Percentiles rank a stretch among this genome's conserved stretches.
Conservation (phyloP, 306 rosid genomes). For the Quercus rubra region DNA sequence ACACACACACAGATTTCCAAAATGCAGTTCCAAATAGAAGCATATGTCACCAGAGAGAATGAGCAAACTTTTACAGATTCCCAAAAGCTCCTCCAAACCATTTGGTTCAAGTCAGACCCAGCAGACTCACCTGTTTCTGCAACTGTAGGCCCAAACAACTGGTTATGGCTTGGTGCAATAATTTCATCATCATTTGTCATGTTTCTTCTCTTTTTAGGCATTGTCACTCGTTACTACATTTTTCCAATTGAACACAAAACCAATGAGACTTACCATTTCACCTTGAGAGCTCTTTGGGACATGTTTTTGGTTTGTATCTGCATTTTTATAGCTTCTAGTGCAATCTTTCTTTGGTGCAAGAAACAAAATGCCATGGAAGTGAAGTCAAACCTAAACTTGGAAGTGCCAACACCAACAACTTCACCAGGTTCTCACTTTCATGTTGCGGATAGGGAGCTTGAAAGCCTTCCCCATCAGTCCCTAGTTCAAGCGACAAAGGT, state of each 20-base stretch:
- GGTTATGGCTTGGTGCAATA: conserved; percentile 40
- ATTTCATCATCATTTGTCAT: conserved; percentile 38
- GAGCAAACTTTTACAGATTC: conserved; percentile 12
- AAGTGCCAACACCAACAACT: conserved; percentile 13
- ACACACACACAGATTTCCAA: conserved; percentile 7
- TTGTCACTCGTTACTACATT: conserved; percentile 34
- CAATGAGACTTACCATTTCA: conserved; percentile 26
- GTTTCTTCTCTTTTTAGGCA: conserved; percentile 37
- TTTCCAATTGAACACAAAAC: conserved; percentile 29
- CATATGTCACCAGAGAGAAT: conserved; percentile 42
- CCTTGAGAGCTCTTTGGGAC: conserved; percentile 40
- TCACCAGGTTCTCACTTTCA: conserved; percentile 21
- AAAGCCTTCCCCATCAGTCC: conserved; percentile 34
- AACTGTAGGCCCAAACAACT: conserved; percentile 33
- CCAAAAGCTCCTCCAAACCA: conserved; percentile 24
- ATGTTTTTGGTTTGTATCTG: conserved; percentile 34
- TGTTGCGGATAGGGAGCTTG: conserved; percentile 32
- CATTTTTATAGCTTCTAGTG: conserved; percentile 37
- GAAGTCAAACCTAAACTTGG: conserved; percentile 20
- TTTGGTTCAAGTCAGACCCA: conserved; percentile 34
- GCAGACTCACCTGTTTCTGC: conserved; percentile 30
- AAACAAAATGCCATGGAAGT: conserved; percentile 19
- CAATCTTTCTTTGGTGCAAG: conserved; percentile 30
- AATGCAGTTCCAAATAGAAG: conserved; percentile 33
- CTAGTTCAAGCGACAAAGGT: conserved; percentile 33